phyloP scores from a whole-genome alignment of 1,139 yeast genomes.

The Scheffersomyces parashehatae region DNA sequence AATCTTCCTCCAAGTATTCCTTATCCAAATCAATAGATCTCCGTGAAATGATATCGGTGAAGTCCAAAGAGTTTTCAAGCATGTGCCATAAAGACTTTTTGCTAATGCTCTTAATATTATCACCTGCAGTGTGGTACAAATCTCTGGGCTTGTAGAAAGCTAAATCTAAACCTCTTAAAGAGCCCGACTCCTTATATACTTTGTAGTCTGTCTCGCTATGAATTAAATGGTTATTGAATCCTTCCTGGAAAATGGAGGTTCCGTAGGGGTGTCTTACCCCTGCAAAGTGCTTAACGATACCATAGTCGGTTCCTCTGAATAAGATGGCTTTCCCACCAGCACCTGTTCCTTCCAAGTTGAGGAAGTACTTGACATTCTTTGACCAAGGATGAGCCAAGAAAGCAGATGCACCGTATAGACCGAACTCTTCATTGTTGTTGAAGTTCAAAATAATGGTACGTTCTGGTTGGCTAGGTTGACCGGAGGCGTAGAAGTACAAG shows the following conservation, averaged over 20 bases:
- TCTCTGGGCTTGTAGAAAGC: slow-evolving; percentile 69
- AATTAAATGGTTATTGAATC: slow-evolving; percentile 71
- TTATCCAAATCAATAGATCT: slow-evolving; percentile 41
- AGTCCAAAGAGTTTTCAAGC: slow-evolving; percentile 69
- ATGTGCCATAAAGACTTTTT: slow-evolving; percentile 78
- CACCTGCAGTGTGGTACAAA: slow-evolving; percentile 77
- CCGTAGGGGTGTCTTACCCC: slow-evolving; percentile 73
- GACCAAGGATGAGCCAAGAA: slow-evolving; percentile 80
- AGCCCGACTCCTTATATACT: slow-evolving; percentile 64
- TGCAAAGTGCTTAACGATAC: slow-evolving; percentile 47
- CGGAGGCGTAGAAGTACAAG: slow-evolving; percentile 46
- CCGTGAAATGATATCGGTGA: slow-evolving; percentile 42
- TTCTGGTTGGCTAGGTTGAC: slow-evolving; percentile 44
- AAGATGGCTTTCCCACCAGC: slow-evolving; percentile 87
- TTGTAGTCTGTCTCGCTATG: slow-evolving; percentile 85
- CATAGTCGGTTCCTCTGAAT: slow-evolving; percentile 81
- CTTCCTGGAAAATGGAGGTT: slow-evolving; percentile 77
- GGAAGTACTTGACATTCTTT: slow-evolving; percentile 58
- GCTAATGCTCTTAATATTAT: slow-evolving; percentile 64
- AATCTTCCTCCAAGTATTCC: slow-evolving; percentile 13
- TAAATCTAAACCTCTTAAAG: slow-evolving; percentile 75
- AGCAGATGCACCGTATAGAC: slow-evolving; percentile 78
- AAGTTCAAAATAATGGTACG: slow-evolving; percentile 80
- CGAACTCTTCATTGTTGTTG: slow-evolving; percentile 90
- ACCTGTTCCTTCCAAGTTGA: slow-evolving; percentile 95